These are phyloP conservation scores for Linnemannia elongata DNA, from an alignment of 192 early-diverging fungal species.

Conservation along the genomic window DNA sequence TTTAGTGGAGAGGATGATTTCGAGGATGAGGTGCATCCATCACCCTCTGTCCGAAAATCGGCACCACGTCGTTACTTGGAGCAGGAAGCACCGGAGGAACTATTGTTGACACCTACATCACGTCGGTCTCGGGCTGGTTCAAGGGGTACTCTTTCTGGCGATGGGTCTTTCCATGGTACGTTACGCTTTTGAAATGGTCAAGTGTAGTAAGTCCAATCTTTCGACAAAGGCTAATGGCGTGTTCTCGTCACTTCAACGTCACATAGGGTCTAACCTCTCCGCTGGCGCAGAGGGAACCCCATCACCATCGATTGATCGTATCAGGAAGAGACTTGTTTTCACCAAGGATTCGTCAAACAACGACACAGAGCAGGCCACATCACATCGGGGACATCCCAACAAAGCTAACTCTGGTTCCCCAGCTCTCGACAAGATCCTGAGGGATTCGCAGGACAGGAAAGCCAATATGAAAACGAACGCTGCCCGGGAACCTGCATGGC, in stretches of 20 bases:
- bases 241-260: neutral
- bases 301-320: slow-evolving; percentile 11
- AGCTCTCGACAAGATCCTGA: slow-evolving; percentile 17
- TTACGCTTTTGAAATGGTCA: no score
- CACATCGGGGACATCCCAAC: neutral
- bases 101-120: slow-evolving; percentile 10
- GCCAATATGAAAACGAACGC: neutral
- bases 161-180: neutral
- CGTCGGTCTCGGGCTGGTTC: neutral
- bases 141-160: neutral
- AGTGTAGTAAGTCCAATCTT: no score
- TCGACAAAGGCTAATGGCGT: neutral
- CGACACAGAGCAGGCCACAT: neutral
- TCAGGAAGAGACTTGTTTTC: slow-evolving; percentile 15
- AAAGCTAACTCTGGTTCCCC: neutral
- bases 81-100: slow-evolving; percentile 3
- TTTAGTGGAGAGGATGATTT: neutral
- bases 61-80: neutral
- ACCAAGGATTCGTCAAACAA: neutral
- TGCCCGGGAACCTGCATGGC: neutral
- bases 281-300: slow-evolving; percentile 4
- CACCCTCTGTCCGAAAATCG: neutral
- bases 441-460: neutral
- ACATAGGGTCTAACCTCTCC: neutral
- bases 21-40: neutral